Percentiles rank a stretch among this genome's conserved stretches.
These are phyloP conservation scores for Sinapis alba DNA, from an alignment of 441 rosid genomes.

Conservation along the genomic window DNA sequence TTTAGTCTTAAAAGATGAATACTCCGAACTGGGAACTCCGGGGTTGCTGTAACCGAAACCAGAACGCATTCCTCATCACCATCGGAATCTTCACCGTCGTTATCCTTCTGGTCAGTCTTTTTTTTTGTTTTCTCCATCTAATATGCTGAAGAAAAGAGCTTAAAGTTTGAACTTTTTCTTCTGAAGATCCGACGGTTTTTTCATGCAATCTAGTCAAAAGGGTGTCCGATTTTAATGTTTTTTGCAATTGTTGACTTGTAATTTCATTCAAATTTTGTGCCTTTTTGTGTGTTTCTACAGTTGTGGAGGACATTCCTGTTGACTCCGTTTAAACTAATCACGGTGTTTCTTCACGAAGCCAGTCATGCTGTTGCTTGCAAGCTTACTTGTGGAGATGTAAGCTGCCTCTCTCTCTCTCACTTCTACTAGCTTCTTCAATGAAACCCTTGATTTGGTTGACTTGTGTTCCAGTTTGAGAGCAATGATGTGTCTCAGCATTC, in stretches of 20 bases:
- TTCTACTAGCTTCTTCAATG: slow-evolving; percentile 6
- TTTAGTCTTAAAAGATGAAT: neutral
- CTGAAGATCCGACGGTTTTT: slow-evolving; percentile 9
- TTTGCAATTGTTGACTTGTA: slow-evolving; percentile 9
- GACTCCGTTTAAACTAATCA: slow-evolving; percentile 92
- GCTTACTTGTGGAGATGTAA: slow-evolving; percentile 95
- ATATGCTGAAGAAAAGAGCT: neutral
- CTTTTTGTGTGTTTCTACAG: slow-evolving; percentile 37
- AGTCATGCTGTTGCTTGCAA: slow-evolving; percentile 96
- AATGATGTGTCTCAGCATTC: neutral
- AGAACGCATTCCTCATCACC: slow-evolving; percentile 55
- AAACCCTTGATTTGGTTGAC: neutral
- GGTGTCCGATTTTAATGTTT: slow-evolving; percentile 8
- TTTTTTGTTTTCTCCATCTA: neutral
- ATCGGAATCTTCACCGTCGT: slow-evolving; percentile 80
- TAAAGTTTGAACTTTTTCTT: slow-evolving; percentile 11
- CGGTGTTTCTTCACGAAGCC: slow-evolving; percentile 90
- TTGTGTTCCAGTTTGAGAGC: neutral
- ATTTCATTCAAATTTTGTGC: slow-evolving; percentile 5
- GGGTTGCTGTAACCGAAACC: slow-evolving; percentile 72
- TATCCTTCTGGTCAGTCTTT: slow-evolving; percentile 61
- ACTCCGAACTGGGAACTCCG: slow-evolving; percentile 81
- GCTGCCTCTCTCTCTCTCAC: slow-evolving; percentile 38
- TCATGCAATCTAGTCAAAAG: slow-evolving; percentile 21
- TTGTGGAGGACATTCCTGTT: slow-evolving; percentile 86